Conservation (phyloP, 495 filamentous ascomycete species). For the Gamarada debralockiae region DNA sequence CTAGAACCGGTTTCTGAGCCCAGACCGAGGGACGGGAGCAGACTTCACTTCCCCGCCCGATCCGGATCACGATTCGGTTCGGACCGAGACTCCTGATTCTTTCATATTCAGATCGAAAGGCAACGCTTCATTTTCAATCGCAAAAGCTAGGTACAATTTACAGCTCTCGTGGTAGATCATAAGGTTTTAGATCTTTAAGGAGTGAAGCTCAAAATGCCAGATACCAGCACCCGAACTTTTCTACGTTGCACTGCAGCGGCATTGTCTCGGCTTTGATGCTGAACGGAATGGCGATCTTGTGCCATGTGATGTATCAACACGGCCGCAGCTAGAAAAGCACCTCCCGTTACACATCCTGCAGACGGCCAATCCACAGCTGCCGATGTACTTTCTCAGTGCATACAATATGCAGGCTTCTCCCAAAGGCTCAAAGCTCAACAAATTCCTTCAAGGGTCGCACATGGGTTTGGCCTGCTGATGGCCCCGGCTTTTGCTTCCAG, state of each 20-base stretch:
- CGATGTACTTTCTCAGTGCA: background rate
- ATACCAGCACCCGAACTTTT: background rate
- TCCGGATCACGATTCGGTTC: background rate
- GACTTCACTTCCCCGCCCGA: background rate
- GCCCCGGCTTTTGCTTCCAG: background rate
- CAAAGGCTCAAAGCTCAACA: background rate
- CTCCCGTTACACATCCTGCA: constrained; percentile 7
- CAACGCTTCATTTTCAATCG: no score
- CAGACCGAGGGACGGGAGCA: background rate
- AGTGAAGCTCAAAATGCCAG: background rate
- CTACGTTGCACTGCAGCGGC: constrained; percentile 15
- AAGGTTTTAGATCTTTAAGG: background rate
- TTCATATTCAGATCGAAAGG: background rate
- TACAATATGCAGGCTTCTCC: background rate
- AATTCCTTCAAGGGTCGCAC: background rate
- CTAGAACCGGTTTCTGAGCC: background rate
- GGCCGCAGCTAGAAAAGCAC: constrained; percentile 2
- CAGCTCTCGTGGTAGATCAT: background rate
- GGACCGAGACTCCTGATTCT: background rate
- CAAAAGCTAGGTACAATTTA: no score
- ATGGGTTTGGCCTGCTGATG: background rate
- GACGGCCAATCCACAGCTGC: background rate
- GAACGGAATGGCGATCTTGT: constrained; percentile 14
- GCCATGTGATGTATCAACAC: constrained; percentile 15
- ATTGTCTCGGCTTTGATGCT: constrained; percentile 9